Evolutionary conservation across 2,329 filamentous ascomycete species (phyloP), one percentile per base, ranked within the genome.

Genomic region (Aspergillus sp.): DNA sequence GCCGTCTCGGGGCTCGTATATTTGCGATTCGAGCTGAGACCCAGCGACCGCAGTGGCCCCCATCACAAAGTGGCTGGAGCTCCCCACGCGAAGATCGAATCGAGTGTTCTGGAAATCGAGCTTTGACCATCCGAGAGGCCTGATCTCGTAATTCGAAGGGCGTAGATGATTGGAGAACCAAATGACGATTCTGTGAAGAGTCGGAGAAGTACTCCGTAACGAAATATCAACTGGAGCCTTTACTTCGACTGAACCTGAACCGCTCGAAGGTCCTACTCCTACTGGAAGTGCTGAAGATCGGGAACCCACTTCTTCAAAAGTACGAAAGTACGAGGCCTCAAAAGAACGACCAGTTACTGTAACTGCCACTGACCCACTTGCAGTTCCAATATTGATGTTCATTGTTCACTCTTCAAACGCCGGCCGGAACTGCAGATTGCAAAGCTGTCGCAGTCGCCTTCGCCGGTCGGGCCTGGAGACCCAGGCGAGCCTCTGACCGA

Each of bases 41-140:
- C 35, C 35, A 37, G 33, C 35, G 35, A 11, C 27, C 15, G 35
- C 14, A 12, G 7, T 3, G 12, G 14, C 35, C 31, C 31, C 35
- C 35, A n/a, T 37, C 35, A 37, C 35, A n/a, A n/a, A n/a, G 35
- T n/a, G 35, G 35, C 48, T 27, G 37, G 37, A 31, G 35, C 35
- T 41, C 37, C 48, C 35, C 48, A 41, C 15, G 35, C 35, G 21
- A 23, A 40, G 48, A 51, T 51, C 48, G 37, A 51, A 44, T 45
- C 41, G 50, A 37, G 49, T 37, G 40, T 52, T 52, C 50, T 52
- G 50, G 40, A 52, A 52, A 27, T 35, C 37, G 50, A 52, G 40
- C 40, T 52, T 15, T n/a, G 50, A 24, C 50, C 47, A 24, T 23
- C n/a, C 37, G 35, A 9, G 37, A 24, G 48, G 37, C 17, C 24